phyloP scores from a whole-genome alignment of 1,284 basidiomycete species.

The Neonothopanus nambi region DNA sequence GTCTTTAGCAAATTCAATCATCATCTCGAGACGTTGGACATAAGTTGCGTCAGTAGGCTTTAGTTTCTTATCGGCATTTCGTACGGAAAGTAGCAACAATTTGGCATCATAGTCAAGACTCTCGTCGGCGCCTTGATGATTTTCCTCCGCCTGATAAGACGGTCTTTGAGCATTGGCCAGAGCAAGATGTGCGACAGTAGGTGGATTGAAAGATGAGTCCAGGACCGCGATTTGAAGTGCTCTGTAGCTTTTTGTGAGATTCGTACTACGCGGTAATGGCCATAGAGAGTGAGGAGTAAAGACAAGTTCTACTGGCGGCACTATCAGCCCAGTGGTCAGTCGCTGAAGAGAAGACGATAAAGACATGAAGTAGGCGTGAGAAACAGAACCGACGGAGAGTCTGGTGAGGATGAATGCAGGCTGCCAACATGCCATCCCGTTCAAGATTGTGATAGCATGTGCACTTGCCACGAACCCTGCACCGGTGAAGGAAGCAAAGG shows the following conservation, averaged over 20 bases:
- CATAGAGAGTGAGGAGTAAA: conserved; percentile 54
- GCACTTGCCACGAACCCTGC: too few species aligned
- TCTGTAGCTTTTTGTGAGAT: conserved; percentile 15
- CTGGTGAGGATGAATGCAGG: background rate
- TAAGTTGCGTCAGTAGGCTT: conserved; percentile 74
- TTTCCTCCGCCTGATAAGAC: conserved; percentile 13
- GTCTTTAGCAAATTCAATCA: conserved; percentile 62
- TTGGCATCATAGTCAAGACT: conserved; percentile 65
- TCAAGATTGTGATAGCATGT: too few species aligned
- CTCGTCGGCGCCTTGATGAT: conserved; percentile 7
- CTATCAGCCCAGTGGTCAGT: conserved; percentile 45
- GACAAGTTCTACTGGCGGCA: conserved; percentile 50
- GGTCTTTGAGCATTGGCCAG: conserved; percentile 57
- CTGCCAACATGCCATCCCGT: background rate
- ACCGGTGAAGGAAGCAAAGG: too few species aligned
- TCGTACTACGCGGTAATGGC: conserved; percentile 45
- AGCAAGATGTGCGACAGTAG: conserved; percentile 84
- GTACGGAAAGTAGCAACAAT: conserved; percentile 82
- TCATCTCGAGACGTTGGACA: conserved; percentile 81
- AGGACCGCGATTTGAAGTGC: conserved; percentile 64
- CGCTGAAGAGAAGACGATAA: conserved; percentile 33
- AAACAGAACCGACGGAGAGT: too few species aligned
- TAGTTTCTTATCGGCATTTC: conserved; percentile 87
- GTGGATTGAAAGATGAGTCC: conserved; percentile 95
- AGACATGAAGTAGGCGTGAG: background rate